Evolutionary conservation across 1,139 yeast genomes (phyloP).

Genomic region (Saccharomyces hybrid): DNA sequence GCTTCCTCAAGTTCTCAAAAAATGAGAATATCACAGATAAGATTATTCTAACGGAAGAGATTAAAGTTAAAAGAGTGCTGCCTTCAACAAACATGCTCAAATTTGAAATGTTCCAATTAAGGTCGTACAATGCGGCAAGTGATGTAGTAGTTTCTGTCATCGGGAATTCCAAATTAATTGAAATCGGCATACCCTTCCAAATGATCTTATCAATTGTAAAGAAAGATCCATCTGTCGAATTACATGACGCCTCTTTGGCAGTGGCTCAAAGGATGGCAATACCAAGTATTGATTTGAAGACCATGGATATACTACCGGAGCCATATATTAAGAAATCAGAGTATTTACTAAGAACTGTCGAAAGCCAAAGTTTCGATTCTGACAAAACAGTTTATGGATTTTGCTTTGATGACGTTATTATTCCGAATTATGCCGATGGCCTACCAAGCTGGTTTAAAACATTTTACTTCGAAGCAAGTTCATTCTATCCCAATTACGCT

Average conservation of each 20-base stretch:
- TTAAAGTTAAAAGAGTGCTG: constrained; percentile 16
- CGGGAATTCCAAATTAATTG: constrained; percentile 3
- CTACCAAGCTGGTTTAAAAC: constrained; percentile 10
- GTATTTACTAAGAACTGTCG: background rate
- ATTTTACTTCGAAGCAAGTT: constrained; percentile 15
- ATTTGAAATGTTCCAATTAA: constrained; percentile 6
- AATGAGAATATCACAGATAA: constrained; percentile 13
- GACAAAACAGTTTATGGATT: constrained; percentile 5
- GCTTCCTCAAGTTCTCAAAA: background rate
- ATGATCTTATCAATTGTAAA: background rate
- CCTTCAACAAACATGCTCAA: constrained; percentile 8
- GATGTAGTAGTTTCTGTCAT: background rate
- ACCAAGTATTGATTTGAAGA: background rate
- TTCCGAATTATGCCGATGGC: constrained; percentile 3
- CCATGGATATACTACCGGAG: background rate
- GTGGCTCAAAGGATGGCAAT: constrained; percentile 3
- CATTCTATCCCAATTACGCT: constrained; percentile 1
- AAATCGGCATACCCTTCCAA: constrained; percentile 1
- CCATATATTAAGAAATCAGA: background rate
- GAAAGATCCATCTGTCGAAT: background rate
- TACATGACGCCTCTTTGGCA: background rate
- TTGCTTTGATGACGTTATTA: constrained; percentile 4
- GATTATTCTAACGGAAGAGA: constrained; percentile 15
- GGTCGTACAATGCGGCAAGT: background rate
- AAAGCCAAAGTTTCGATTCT: constrained; percentile 3